A percentile compares a stretch with the other conserved stretches of the same genome.
Conservation (phyloP, 2,329 filamentous ascomycete species). For the Penicillium sclerotiorum region DNA sequence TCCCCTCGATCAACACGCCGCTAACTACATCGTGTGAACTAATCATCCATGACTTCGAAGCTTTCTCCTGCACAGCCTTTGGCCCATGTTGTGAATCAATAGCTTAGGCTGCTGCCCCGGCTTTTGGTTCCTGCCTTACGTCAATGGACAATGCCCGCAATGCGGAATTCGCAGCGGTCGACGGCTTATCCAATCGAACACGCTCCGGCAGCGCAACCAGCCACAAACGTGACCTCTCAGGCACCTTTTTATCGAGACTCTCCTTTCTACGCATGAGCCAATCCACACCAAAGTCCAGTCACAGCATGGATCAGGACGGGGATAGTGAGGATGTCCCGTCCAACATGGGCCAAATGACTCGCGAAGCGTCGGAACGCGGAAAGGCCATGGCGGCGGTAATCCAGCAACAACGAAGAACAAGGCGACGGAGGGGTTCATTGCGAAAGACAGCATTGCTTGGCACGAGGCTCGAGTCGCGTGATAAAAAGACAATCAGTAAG, state of each 20-base stretch:
- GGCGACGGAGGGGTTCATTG: constrained; percentile 79
- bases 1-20: constrained; percentile 1
- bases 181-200: constrained; percentile 29
- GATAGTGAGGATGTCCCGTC: constrained; percentile 32
- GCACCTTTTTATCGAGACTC: constrained; percentile 68
- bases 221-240: constrained; percentile 61
- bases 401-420: constrained; percentile 56
- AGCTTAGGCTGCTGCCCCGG: constrained; percentile 22
- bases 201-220: constrained; percentile 38
- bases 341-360: constrained; percentile 23
- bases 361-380: constrained; percentile 37
- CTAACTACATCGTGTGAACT: constrained; percentile 2
- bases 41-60: constrained; percentile 1
- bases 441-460: constrained; percentile 84
- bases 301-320: constrained; percentile 26
- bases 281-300: constrained; percentile 42
- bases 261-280: constrained; percentile 64
- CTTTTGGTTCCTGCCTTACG: constrained; percentile 23
- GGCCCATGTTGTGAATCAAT: constrained; percentile 20
- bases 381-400: constrained; percentile 54
- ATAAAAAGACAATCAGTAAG: constrained; percentile 31
- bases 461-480: constrained; percentile 44
- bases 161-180: constrained; percentile 30
- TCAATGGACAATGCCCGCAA: constrained; percentile 40
- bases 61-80: constrained; percentile 1